Evolutionary conservation across 148 eudicot genomes (phyloP).

Genomic region (Nepenthes mirabilis): DNA sequence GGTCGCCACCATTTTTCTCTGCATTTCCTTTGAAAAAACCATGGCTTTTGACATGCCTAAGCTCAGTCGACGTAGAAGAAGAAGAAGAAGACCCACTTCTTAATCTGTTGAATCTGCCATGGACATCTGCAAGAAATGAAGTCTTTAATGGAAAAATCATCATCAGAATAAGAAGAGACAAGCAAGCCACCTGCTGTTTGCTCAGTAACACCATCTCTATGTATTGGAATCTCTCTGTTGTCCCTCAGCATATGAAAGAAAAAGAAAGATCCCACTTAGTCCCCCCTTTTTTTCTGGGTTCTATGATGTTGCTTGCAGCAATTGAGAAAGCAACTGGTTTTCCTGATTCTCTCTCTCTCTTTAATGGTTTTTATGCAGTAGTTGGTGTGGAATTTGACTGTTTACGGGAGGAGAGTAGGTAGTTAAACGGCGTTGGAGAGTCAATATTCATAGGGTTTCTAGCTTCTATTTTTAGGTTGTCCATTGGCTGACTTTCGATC

Average conservation of each 20-base stretch:
- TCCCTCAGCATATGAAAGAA: too few species aligned
- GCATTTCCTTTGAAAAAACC: neutral
- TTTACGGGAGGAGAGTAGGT: neutral
- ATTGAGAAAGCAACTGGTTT: neutral
- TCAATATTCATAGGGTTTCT: constrained; percentile 4
- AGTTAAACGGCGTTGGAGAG: constrained; percentile 4
- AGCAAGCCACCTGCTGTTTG: constrained; percentile 10
- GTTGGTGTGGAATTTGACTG: constrained; percentile 5
- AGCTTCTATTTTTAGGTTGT: too few species aligned
- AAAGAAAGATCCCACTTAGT: too few species aligned
- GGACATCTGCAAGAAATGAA: constrained; percentile 6
- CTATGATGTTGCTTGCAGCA: neutral
- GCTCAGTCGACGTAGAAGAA: constrained; percentile 5
- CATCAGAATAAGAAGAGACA: constrained; percentile 20
- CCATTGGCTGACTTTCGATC: too few species aligned
- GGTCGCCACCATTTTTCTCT: neutral
- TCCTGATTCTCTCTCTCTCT: neutral
- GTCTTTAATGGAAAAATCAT: constrained; percentile 6
- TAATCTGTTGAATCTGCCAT: constrained; percentile 11
- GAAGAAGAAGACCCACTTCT: constrained; percentile 2
- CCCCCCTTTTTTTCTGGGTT: neutral
- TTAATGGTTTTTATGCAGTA: neutral
- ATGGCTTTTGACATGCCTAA: neutral
- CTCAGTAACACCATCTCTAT: neutral
- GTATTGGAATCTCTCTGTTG: neutral